Evolutionary conservation across 441 rosid genomes (phyloP), one percentile per base, ranked within the genome.

Genomic region (Erodium trifolium): DNA sequence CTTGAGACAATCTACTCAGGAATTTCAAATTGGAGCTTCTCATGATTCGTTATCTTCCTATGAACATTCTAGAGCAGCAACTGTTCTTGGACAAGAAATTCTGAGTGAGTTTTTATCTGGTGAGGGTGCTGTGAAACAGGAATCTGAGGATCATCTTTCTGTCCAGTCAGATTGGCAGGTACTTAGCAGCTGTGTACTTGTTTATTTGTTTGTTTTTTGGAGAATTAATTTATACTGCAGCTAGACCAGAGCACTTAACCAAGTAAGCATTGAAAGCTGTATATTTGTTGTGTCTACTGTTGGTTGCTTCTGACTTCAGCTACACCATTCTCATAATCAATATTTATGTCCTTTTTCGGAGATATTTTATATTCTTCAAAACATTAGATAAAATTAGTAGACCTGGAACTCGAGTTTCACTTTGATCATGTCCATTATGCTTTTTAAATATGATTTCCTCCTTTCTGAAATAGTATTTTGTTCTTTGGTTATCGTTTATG

Each of bases 161-260:
- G 60, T 73, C 51, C 91, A 87, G 76, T 72, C 81, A 68, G 81
- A 82, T 78, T 86, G 88, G 91, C 93, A 92, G 97, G 98, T 90
- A 82, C 17, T 71, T 47, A 59, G 57, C 14, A 70, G 45, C 47
- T 77, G 53, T 23, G 27, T 23, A 23, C 27, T 23, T 23, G 27
- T 23, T 23, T 23, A 23, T 23, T 23, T 23, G 0, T 23, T 23
- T 23, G 27, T 23, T 23, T 23, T 23, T 23, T 23, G 27, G 27
- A 23, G 27, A 23, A 23, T 23, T 23, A 23, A 23, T 23, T 23
- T 23, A 23, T 23, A 23, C 27, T 23, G 27, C 27, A 23, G 27
- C 27, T 23, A 23, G 27, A 23, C 27, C 2, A 0, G 2, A 23
- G 27, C 27, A 0, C 27, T 23, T 0, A 23, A 23, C 27, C 2